phyloP scores from a whole-genome alignment of 345 rosid species.

The Pelargonium nanum region DNA sequence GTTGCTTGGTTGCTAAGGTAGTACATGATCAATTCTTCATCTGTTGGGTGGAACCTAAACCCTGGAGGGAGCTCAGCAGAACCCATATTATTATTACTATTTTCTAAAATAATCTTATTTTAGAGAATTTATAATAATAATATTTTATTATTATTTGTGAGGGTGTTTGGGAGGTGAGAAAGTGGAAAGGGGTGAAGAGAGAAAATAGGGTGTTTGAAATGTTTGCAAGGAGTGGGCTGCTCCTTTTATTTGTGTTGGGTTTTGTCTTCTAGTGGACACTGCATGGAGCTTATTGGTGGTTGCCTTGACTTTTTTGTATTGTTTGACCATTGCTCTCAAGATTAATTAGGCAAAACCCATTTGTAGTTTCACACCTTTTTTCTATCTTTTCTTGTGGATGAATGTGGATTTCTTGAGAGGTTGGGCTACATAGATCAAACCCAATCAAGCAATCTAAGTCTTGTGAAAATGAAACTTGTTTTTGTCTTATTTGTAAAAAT shows the following conservation, averaged over 20 bases:
- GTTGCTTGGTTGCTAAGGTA: constrained; percentile 76
- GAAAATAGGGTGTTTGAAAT: constrained; percentile 46
- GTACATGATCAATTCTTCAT: constrained; percentile 65
- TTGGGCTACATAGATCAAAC: background rate
- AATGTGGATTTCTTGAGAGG: background rate
- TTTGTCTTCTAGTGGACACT: constrained; percentile 35
- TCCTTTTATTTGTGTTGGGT: constrained; percentile 37
- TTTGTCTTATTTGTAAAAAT: too few relatives aligned
- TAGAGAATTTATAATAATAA: too few relatives aligned
- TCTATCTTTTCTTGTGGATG: background rate
- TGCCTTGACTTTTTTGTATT: constrained; percentile 17
- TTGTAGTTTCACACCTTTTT: background rate
- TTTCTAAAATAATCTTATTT: too few relatives aligned
- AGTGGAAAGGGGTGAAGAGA: background rate
- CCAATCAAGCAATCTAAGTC: background rate
- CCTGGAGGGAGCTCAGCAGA: constrained; percentile 64
- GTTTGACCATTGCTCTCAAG: constrained; percentile 4
- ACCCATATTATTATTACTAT: background rate
- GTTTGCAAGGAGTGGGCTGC: constrained; percentile 39
- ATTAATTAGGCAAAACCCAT: constrained; percentile 10
- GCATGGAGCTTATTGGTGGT: constrained; percentile 43
- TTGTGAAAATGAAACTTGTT: too few relatives aligned
- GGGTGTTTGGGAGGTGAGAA: background rate
- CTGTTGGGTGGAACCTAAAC: constrained; percentile 86
- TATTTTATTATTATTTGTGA: background rate